Evolutionary conservation across 257 asterid species (phyloP), one percentile per base, ranked within the genome.

Genomic region (Capsicum chinense): DNA sequence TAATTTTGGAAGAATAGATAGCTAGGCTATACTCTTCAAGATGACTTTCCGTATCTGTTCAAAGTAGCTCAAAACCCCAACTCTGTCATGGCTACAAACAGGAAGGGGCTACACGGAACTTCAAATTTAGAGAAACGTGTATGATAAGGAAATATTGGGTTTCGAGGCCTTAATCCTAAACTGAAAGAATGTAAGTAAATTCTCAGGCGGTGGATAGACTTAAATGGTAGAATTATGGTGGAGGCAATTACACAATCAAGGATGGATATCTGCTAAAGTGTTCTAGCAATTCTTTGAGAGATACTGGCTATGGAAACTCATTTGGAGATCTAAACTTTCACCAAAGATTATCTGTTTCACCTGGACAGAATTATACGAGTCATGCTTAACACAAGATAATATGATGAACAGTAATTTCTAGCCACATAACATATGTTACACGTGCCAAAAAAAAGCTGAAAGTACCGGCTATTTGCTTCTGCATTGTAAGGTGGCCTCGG

Each of bases 21-120:
- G 47, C 73, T 5, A 66, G 73, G 73, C 47, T 64, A 64, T 64
- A 62, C 9, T 66, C 73, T 33, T 66, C 73, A 66, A 13, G 73
- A 5, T 4, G 73, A 66, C 73, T 66, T 66, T 35, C 73, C 73
- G 26, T 33, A 66, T 66, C 47, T 66, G n/a, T 33, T 66, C 73
- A 26, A 12, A 26, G 33, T 33, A 26, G 47, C 9, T n/a, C 44
- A 26, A 26, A 64, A 64, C 44, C 71, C 73, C n/a, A 66, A 33
- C 10, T 33, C 47, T 66, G 47, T 66, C 73, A 66, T 66, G 13
- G 73, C 47, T 6, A 64, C 10, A 12, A 33, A 64, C n/a, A 64
- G 47, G 47, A 64, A 64, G 71, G 16, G 71, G 47, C 12, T 64
- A 33, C 71, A 17, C 14, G 71, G 11, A 47, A 64, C 47, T 64